phyloP scores from a whole-genome alignment of 495 filamentous ascomycete genomes.

The Penicillium salamii region DNA sequence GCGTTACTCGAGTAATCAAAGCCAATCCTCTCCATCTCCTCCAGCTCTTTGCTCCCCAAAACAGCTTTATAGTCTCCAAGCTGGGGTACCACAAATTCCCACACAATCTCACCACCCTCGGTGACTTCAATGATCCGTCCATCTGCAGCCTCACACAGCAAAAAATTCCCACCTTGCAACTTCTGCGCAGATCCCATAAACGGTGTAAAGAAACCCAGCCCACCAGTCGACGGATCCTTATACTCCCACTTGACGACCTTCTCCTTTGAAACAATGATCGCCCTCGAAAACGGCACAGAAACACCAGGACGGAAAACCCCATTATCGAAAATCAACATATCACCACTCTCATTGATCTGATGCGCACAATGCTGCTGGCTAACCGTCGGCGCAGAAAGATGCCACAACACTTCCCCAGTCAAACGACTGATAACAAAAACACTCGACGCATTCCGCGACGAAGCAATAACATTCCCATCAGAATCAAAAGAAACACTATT shows the following conservation, averaged over 20 bases:
- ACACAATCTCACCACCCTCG: slow-evolving; percentile 28
- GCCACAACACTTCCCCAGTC: slow-evolving; percentile 41
- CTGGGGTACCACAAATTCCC: slow-evolving; percentile 24
- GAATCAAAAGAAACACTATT: slow-evolving; percentile 36
- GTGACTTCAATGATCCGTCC: slow-evolving; percentile 53
- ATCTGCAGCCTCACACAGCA: slow-evolving; percentile 44
- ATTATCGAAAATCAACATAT: slow-evolving; percentile 49
- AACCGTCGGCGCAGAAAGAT: slow-evolving; percentile 36
- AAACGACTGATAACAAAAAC: slow-evolving; percentile 41
- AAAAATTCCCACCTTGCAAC: slow-evolving; percentile 36
- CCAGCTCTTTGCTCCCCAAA: slow-evolving; percentile 9
- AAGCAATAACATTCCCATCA: slow-evolving; percentile 43
- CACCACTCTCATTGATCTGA: slow-evolving; percentile 33
- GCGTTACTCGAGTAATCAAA: slow-evolving; percentile 24
- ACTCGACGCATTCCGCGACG: slow-evolving; percentile 36
- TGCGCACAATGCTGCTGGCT: slow-evolving; percentile 45
- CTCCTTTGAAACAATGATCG: slow-evolving; percentile 32
- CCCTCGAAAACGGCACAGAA: slow-evolving; percentile 40
- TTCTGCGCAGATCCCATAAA: slow-evolving; percentile 50
- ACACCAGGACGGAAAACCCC: slow-evolving; percentile 39
- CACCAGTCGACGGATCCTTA: slow-evolving; percentile 35
- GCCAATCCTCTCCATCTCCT: slow-evolving; percentile 18
- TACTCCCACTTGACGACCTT: slow-evolving; percentile 47
- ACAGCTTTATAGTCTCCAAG: slow-evolving; percentile 16
- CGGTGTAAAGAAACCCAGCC: slow-evolving; percentile 44